Evolutionary conservation across 495 filamentous ascomycete genomes (phyloP).

Genomic region (Neurospora hispaniola): DNA sequence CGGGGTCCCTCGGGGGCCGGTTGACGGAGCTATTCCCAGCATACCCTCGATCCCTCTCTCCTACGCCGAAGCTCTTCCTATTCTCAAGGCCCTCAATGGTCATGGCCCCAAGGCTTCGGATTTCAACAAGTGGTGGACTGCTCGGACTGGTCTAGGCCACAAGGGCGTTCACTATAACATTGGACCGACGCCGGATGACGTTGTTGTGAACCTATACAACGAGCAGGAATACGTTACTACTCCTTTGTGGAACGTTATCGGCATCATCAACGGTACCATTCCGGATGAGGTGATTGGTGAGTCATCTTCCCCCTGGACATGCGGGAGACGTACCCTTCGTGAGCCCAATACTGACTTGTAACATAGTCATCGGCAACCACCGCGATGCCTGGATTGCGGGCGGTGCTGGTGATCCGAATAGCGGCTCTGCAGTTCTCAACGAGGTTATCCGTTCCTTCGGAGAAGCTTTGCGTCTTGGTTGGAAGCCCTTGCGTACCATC

Average conservation of each 20-base stretch:
- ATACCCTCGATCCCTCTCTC: conserved; percentile 93
- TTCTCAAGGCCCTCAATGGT: conserved; percentile 82
- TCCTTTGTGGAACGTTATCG: conserved; percentile 91
- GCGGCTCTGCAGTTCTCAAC: conserved; percentile 79
- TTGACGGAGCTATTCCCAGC: conserved; percentile 56
- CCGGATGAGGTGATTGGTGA: conserved; percentile 53
- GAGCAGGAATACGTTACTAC: conserved; percentile 83
- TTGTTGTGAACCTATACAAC: conserved; percentile 75
- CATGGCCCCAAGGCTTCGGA: conserved; percentile 69
- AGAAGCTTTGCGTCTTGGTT: conserved; percentile 63
- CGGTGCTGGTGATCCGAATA: conserved; percentile 79
- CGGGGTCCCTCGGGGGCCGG: conserved; percentile 66
- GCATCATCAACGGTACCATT: conserved; percentile 84
- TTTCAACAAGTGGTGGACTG: conserved; percentile 60
- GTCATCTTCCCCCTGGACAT: neutral
- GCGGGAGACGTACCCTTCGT: neutral
- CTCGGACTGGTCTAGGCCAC: conserved; percentile 62
- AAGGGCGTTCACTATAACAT: conserved; percentile 87
- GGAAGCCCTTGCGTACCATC: conserved; percentile 85
- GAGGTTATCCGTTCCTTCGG: conserved; percentile 81
- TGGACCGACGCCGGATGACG: conserved; percentile 68
- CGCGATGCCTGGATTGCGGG: conserved; percentile 90
- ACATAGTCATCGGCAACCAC: conserved; percentile 82
- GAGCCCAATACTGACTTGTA: neutral
- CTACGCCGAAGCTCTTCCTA: conserved; percentile 71